Percentiles rank a stretch among this genome's conserved stretches.
These are phyloP conservation scores for Verticillium tricorpus DNA, from an alignment of 2,329 filamentous ascomycete species.

Conservation along the genomic window DNA sequence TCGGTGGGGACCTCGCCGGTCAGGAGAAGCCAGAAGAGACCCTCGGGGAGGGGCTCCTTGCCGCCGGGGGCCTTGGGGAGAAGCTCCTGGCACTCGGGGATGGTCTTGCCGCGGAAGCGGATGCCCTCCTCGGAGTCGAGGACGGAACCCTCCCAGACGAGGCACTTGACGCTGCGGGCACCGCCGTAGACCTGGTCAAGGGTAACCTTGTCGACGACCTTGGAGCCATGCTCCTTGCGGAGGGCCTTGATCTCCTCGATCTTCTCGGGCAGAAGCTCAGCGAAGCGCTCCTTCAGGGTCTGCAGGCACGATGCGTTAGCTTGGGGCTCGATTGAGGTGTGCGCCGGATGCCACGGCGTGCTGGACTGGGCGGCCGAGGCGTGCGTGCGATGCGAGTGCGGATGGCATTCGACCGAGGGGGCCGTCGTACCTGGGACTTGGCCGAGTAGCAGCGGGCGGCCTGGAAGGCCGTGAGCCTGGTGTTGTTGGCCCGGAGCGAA, in stretches of 20 bases:
- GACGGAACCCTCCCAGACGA: constrained; percentile 98
- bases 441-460: constrained; percentile 87
- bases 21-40: constrained; percentile 98
- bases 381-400: background rate
- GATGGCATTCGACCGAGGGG: background rate
- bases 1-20: constrained; percentile 96
- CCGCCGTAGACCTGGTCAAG: constrained; percentile 99
- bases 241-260: constrained; percentile 99
- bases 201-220: constrained; percentile 95
- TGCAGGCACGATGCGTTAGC: constrained; percentile 29
- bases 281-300: constrained; percentile 98
- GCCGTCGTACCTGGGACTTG: constrained; percentile 71
- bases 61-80: constrained; percentile 96
- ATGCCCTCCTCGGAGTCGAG: constrained; percentile 99
- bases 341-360: constrained; percentile 9
- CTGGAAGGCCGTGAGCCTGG: constrained; percentile 71
- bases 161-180: constrained; percentile 96
- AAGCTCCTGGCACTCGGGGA: constrained; percentile 96
- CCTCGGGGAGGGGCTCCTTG: constrained; percentile 95
- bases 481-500: constrained; percentile 63
- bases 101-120: constrained; percentile 98
- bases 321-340: background rate
- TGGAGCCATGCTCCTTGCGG: constrained; percentile 91
- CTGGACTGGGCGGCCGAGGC: constrained; percentile 13
- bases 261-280: constrained; percentile 91